These are phyloP conservation scores for Ophiocordyceps camponoti-saundersi DNA, from an alignment of 2,329 filamentous ascomycete species.

Conservation along the genomic window DNA sequence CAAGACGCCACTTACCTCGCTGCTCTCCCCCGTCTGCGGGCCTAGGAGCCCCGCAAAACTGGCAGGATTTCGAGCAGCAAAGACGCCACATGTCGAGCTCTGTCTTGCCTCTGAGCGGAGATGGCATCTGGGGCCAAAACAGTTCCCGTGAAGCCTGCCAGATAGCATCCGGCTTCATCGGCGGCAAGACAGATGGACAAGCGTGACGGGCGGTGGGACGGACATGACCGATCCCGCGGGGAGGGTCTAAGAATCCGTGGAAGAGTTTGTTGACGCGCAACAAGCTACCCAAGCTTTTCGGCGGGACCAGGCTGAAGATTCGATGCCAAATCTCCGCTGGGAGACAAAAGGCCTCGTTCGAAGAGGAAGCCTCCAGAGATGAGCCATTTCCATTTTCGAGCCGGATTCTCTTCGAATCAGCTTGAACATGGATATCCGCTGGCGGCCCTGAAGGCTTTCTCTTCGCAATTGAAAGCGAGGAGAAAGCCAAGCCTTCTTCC, in stretches of 20 bases:
- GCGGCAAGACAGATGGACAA: constrained; percentile 5
- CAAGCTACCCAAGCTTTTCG: constrained; percentile 45
- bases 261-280: constrained; percentile 52
- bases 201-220: constrained; percentile 2
- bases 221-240: constrained; percentile 13
- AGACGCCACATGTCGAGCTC: constrained; percentile 68
- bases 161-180: constrained; percentile 43
- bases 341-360: constrained; percentile 14
- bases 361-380: neutral
- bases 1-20: constrained; percentile 34
- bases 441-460: constrained; percentile 1
- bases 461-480: neutral
- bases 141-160: constrained; percentile 54
- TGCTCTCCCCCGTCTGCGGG: constrained; percentile 6
- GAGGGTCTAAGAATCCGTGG: constrained; percentile 38
- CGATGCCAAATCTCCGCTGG: constrained; percentile 53
- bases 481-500: neutral
- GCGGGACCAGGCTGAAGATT: constrained; percentile 50
- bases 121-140: constrained; percentile 50
- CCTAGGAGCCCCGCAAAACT: constrained; percentile 42
- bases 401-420: constrained; percentile 3
- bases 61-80: constrained; percentile 43
- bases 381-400: neutral
- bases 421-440: neutral
- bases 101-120: constrained; percentile 44